Percentiles rank a stretch among this genome's conserved stretches.
phyloP scores from a whole-genome alignment of 495 filamentous ascomycete genomes.

The Entonaema liquescens region DNA sequence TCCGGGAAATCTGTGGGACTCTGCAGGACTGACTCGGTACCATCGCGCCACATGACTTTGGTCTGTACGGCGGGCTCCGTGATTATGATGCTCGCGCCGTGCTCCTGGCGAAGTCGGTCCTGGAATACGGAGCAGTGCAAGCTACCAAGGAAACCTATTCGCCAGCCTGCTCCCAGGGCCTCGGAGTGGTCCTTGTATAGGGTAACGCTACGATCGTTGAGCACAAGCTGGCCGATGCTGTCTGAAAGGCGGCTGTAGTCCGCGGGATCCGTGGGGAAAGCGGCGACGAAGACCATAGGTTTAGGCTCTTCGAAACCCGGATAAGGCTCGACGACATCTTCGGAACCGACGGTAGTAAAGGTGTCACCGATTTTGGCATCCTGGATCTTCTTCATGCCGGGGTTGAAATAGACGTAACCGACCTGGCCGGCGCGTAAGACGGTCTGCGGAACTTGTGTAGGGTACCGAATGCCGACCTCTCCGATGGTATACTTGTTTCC shows the following conservation, averaged over 20 bases:
- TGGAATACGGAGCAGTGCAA: conserved; percentile 98
- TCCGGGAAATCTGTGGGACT: conserved; percentile 91
- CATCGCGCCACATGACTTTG: conserved; percentile 79
- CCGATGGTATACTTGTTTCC: conserved; percentile 88
- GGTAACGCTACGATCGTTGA: conserved; percentile 95
- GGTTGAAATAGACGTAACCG: conserved; percentile 96
- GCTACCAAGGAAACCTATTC: conserved; percentile 93
- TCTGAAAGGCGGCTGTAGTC: conserved; percentile 90
- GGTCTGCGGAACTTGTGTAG: conserved; percentile 82
- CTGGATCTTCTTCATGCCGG: conserved; percentile 94
- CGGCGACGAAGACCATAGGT: conserved; percentile 98
- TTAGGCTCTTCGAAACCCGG: conserved; percentile 98
- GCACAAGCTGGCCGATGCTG: conserved; percentile 89
- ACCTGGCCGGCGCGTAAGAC: conserved; percentile 89
- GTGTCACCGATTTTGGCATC: conserved; percentile 97
- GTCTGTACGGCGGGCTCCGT: conserved; percentile 95
- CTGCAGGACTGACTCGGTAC: conserved; percentile 75
- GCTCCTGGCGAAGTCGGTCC: conserved; percentile 93
- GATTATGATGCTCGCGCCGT: conserved; percentile 95
- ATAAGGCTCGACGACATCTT: conserved; percentile 78
- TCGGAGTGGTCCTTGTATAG: conserved; percentile 93
- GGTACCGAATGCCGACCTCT: conserved; percentile 97
- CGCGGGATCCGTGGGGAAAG: conserved; percentile 89
- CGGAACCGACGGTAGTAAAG: conserved; percentile 82
- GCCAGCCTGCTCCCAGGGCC: conserved; percentile 91